A percentile compares a stretch with the other conserved stretches of the same genome.
These are phyloP conservation scores for Sisymbrium altissimum DNA, from an alignment of 345 rosid species.

Conservation along the genomic window DNA sequence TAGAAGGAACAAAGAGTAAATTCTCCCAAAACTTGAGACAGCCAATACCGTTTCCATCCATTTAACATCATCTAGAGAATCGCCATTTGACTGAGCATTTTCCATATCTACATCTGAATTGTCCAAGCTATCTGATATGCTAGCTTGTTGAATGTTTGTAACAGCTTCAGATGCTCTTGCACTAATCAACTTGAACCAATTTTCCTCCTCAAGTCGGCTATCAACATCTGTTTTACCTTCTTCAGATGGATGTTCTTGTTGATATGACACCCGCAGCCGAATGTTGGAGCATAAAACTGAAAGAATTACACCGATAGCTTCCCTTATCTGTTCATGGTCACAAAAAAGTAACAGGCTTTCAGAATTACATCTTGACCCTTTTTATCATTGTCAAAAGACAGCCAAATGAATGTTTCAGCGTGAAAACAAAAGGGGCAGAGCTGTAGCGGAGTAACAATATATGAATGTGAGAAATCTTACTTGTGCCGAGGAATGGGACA, in stretches of 20 bases:
- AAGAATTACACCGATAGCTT: slow-evolving; percentile 84
- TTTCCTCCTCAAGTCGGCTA: slow-evolving; percentile 50
- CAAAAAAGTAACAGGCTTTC: slow-evolving; percentile 5
- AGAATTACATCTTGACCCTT: background rate
- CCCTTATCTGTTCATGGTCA: slow-evolving; percentile 69
- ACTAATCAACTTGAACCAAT: slow-evolving; percentile 60
- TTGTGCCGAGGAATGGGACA: slow-evolving; percentile 97
- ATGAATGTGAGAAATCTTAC: slow-evolving; percentile 45
- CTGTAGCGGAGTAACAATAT: background rate
- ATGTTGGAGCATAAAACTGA: slow-evolving; percentile 86
- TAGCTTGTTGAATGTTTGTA: slow-evolving; percentile 65
- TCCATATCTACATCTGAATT: slow-evolving; percentile 39
- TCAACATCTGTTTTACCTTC: slow-evolving; percentile 36
- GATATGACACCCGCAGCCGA: slow-evolving; percentile 58
- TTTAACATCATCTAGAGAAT: slow-evolving; percentile 72
- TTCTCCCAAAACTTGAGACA: background rate
- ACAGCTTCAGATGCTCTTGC: slow-evolving; percentile 74
- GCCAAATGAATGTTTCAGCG: slow-evolving; percentile 3
- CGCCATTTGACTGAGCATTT: slow-evolving; percentile 52
- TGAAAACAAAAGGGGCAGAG: background rate
- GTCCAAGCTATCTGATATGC: slow-evolving; percentile 55
- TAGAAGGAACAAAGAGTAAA: background rate
- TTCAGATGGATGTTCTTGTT: slow-evolving; percentile 44
- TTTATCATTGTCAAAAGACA: slow-evolving; percentile 4
- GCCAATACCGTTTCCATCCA: slow-evolving; percentile 98